These are phyloP conservation scores for Neodidymelliopsis sp. DNA, from an alignment of 2,329 filamentous ascomycete genomes.

Conservation along the genomic window DNA sequence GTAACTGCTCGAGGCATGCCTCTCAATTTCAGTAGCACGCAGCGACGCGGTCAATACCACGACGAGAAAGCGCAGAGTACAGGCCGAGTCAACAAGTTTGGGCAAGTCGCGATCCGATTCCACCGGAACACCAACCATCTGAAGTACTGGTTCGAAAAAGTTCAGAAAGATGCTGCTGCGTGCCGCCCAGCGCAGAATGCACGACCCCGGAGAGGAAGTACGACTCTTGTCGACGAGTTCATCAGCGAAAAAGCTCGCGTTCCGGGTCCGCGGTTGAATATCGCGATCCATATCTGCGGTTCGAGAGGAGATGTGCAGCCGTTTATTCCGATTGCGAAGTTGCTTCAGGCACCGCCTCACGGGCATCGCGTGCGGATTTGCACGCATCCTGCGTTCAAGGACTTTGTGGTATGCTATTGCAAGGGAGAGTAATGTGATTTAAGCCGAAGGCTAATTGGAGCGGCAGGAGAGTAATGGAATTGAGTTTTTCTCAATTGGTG, in stretches of 20 bases:
- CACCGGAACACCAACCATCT: slow-evolving; percentile 25
- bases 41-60: slow-evolving; percentile 14
- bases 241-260: slow-evolving; percentile 3
- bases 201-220: slow-evolving; percentile 11
- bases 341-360: slow-evolving; percentile 46
- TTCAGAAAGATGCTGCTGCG: slow-evolving; percentile 14
- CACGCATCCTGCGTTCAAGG: slow-evolving; percentile 35
- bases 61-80: slow-evolving; percentile 20
- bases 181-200: slow-evolving; percentile 4
- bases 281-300: slow-evolving; percentile 64
- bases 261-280: slow-evolving; percentile 50
- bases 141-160: slow-evolving; percentile 27
- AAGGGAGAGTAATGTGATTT: background rate
- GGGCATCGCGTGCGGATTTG: slow-evolving; percentile 40
- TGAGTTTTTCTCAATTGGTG: slow-evolving; percentile 51
- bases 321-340: slow-evolving; percentile 64
- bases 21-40: slow-evolving; percentile 13
- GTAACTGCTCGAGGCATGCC: slow-evolving; percentile 11
- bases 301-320: slow-evolving; percentile 65
- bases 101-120: slow-evolving; percentile 28
- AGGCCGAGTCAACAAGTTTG: slow-evolving; percentile 23
- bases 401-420: slow-evolving; percentile 22
- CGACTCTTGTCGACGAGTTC: slow-evolving; percentile 8
- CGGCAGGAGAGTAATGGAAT: slow-evolving; percentile 30
- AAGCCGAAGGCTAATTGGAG: background rate